Percentiles rank a stretch among this genome's conserved stretches.
These are phyloP conservation scores for Barnettozyma pratensis DNA, from an alignment of 805 yeast species.

Conservation along the genomic window DNA sequence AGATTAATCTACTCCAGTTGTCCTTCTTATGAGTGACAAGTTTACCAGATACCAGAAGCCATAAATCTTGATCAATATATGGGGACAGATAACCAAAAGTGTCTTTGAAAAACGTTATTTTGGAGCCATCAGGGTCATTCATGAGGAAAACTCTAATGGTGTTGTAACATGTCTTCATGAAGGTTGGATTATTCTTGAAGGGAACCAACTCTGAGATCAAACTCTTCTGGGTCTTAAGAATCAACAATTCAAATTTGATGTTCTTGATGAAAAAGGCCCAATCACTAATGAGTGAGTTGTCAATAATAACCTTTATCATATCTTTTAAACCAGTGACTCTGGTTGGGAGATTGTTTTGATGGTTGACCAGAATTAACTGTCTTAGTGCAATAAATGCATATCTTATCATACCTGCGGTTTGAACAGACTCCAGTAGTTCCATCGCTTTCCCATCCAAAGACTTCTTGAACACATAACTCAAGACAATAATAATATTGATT, in stretches of 20 bases:
- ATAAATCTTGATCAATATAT: slow-evolving; percentile 15
- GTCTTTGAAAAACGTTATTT: slow-evolving; percentile 9
- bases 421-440: slow-evolving; percentile 9
- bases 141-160: slow-evolving; percentile 7
- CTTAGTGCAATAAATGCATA: slow-evolving; percentile 8
- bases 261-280: slow-evolving; percentile 3
- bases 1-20: slow-evolving; percentile 21
- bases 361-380: slow-evolving; percentile 8
- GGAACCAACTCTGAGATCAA: slow-evolving; percentile 7
- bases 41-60: slow-evolving; percentile 18
- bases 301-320: slow-evolving; percentile 3
- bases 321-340: neutral
- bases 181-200: slow-evolving; percentile 5
- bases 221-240: slow-evolving; percentile 8
- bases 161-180: slow-evolving; percentile 7
- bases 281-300: neutral
- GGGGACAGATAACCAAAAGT: slow-evolving; percentile 16
- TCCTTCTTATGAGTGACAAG: slow-evolving; percentile 14
- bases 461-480: slow-evolving; percentile 12
- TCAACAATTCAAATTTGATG: slow-evolving; percentile 1
- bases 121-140: neutral
- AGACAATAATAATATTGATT: slow-evolving; percentile 16
- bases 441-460: slow-evolving; percentile 11
- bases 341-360: slow-evolving; percentile 2
- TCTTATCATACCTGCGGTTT: slow-evolving; percentile 4